Evolutionary conservation across 768 basidiomycete species (phyloP).

Genomic region (Hemileccinum impolitum): DNA sequence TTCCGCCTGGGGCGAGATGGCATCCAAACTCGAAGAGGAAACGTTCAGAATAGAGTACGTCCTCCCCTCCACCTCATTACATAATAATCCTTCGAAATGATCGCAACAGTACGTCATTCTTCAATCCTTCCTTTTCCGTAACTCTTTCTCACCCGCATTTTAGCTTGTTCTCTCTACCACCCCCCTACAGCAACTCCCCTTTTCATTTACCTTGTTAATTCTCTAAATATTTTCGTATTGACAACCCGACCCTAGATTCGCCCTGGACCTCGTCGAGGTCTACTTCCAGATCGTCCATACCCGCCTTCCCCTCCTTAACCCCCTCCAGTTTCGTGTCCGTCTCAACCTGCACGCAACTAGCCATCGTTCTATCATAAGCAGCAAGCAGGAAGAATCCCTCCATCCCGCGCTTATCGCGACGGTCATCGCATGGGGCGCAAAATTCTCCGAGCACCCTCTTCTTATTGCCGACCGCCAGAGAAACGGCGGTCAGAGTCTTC

Average conservation of each 20-base stretch:
- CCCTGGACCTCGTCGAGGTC: constrained; percentile 89
- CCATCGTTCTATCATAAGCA: constrained; percentile 21
- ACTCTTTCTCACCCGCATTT: constrained; percentile 22
- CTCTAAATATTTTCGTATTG: constrained; percentile 8
- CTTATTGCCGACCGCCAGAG: constrained; percentile 75
- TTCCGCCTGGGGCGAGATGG: constrained; percentile 72
- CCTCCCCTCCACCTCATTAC: constrained; percentile 30
- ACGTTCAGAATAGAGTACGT: constrained; percentile 82
- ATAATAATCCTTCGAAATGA: constrained; percentile 28
- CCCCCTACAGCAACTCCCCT: constrained; percentile 16
- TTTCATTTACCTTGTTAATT: constrained; percentile 29
- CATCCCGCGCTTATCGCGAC: constrained; percentile 81
- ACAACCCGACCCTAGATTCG: constrained; percentile 57
- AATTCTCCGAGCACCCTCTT: constrained; percentile 88
- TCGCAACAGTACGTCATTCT: constrained; percentile 24
- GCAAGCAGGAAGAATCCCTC: constrained; percentile 41
- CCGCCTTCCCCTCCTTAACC: constrained; percentile 83
- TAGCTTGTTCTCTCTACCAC: constrained; percentile 13
- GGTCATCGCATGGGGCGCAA: constrained; percentile 87
- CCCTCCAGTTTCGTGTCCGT: constrained; percentile 71
- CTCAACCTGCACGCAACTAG: constrained; percentile 43
- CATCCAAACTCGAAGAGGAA: constrained; percentile 67
- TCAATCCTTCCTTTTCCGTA: constrained; percentile 14
- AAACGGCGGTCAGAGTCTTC: constrained; percentile 65
- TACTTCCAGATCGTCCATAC: constrained; percentile 93